Conservation (phyloP, 2,329 filamentous ascomycete genomes). For the Claviceps cyperi region DNA sequence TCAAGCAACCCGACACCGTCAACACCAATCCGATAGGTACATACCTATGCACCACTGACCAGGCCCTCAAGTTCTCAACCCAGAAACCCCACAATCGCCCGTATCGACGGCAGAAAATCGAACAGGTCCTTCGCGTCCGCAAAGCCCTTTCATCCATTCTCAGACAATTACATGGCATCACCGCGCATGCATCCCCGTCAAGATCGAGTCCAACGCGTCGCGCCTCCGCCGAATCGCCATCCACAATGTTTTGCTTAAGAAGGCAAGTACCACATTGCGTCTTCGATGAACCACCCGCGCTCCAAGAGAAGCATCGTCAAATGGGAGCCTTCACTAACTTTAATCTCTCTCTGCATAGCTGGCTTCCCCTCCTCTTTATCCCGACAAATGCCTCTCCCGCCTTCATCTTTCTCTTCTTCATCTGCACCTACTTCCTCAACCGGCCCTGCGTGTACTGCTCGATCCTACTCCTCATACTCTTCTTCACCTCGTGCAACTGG, state of each 20-base stretch:
- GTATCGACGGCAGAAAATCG: background rate
- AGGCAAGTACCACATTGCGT: conserved; percentile 26
- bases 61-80: background rate
- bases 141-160: background rate
- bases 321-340: background rate
- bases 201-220: background rate
- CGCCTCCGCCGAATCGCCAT: background rate
- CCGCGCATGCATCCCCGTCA: background rate
- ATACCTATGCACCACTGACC: background rate
- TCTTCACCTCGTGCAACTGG: conserved; percentile 83
- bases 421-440: conserved; percentile 91
- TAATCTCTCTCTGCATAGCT: conserved; percentile 33
- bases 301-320: background rate
- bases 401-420: conserved; percentile 79
- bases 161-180: background rate
- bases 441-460: conserved; percentile 97
- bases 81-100: background rate
- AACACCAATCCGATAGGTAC: background rate
- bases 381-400: conserved; percentile 73
- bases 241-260: conserved; percentile 45
- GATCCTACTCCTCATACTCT: conserved; percentile 85
- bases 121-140: background rate
- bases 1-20: background rate
- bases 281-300: background rate
- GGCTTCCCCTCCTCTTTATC: conserved; percentile 78